These are phyloP conservation scores for Mycena olivaceomarginata DNA, from an alignment of 768 basidiomycete genomes.

Conservation along the genomic window DNA sequence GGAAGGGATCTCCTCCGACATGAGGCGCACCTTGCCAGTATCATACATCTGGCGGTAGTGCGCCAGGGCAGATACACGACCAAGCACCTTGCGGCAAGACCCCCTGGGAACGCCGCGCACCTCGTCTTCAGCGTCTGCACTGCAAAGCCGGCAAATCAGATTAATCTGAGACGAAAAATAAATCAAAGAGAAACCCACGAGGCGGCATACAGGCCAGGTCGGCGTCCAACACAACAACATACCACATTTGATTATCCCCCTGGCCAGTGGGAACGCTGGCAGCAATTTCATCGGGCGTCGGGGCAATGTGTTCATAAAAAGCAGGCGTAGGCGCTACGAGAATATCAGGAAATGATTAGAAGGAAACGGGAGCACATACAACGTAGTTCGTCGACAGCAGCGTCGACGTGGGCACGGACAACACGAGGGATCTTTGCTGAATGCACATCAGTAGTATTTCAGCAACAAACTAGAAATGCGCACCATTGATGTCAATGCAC, in stretches of 20 bases:
- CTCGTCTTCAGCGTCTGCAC: not conserved
- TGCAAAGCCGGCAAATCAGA: not conserved
- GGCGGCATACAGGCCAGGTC: constrained; percentile 7
- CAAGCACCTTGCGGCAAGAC: not conserved
- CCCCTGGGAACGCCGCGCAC: not conserved
- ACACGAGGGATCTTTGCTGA: constrained; percentile 1
- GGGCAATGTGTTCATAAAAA: not conserved
- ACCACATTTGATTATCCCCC: not conserved
- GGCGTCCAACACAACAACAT: constrained; percentile 18
- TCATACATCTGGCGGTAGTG: not conserved
- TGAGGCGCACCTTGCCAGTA: not conserved
- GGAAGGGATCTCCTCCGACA: not conserved
- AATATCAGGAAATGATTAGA: not conserved
- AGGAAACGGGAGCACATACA: not conserved
- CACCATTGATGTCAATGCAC: constrained; percentile 15
- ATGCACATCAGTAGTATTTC: not conserved
- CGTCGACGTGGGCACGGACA: not conserved
- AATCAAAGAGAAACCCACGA: not conserved
- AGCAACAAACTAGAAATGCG: not conserved
- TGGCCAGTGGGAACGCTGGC: not conserved
- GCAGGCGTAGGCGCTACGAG: not conserved
- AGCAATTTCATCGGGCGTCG: not conserved
- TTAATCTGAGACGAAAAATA: not conserved
- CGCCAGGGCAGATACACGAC: not conserved
- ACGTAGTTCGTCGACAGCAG: not conserved